Base-by-base conservation (phyloP, 176 grass and related monocot genomes). In the Oryza nivara region DNA sequence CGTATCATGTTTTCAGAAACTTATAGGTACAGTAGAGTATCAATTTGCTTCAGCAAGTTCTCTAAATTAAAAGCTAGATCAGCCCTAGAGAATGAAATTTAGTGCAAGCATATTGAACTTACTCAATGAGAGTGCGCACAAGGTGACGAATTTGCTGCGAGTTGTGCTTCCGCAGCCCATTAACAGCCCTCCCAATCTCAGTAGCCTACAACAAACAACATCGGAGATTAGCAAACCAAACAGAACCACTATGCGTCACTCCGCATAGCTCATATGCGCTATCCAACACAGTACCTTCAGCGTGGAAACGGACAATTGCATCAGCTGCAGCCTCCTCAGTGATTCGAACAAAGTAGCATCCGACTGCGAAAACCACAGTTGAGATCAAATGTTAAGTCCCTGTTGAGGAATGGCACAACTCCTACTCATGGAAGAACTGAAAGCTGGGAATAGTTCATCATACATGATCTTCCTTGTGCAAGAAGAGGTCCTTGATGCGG, bases 121-220 rank as follows among this genome's bases (percentile, higher is more conserved):
- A 97, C 95, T 95, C 87, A 10, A 97, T 95, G 40, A 97, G 92
- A 64, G 79, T 91, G 47, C 85, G 82, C 4, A 88, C 92, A 0
- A 97, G 90, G 54, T 90, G 88, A 20, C 91, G 89, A 73, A 97
- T 92, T 67, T 90, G 30, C 65, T 92, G 92, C 0, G 91, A 97
- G 72, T 44, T 95, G 82, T 95, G 92, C 66, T 93, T 97, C 67
- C 92, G 85, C 26, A 97, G 67, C 9, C 49, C 78, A 32, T 91
- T 97, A 14, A 97, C 92, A 67, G 92, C 87, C 87, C 80, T 95
- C 51, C 95, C 95, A 66, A 97, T 97, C 90, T 97, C 92, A 40
- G 95, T 97, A 66, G 84, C 89, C 95, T 97, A 51, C 2, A 16
- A 89, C 34, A 16, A 88, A 80, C 64, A 81, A 11, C 34, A 15